A percentile compares a stretch with the other conserved stretches of the same genome.
phyloP scores from a whole-genome alignment of 2,329 filamentous ascomycete genomes.

The Verruconis gallopava region DNA sequence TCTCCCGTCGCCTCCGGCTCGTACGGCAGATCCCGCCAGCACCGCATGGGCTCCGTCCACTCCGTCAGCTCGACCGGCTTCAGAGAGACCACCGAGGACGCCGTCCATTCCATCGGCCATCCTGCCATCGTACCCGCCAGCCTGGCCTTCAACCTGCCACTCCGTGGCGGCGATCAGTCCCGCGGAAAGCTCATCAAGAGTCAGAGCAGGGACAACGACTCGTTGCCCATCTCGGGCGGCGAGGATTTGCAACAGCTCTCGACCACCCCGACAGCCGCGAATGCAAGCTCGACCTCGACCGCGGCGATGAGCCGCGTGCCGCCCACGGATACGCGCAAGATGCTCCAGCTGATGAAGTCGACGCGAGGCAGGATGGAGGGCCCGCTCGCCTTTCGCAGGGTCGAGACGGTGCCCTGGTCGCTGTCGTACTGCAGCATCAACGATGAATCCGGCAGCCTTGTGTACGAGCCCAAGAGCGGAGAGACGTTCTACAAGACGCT shows the following conservation, averaged over 20 bases:
- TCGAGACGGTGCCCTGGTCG: slow-evolving; percentile 50
- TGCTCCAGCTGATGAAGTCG: slow-evolving; percentile 64
- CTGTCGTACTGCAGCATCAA: slow-evolving; percentile 66
- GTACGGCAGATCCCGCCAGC: slow-evolving; percentile 35
- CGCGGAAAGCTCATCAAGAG: slow-evolving; percentile 6
- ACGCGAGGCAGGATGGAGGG: slow-evolving; percentile 70
- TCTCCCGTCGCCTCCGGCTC: slow-evolving; percentile 27
- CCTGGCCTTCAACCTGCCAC: background rate
- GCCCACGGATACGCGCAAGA: slow-evolving; percentile 56
- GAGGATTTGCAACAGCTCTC: background rate
- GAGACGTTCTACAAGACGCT: slow-evolving; percentile 52
- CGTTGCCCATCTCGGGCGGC: too few species aligned
- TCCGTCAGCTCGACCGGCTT: slow-evolving; percentile 45
- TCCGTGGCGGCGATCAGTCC: background rate
- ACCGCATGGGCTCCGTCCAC: slow-evolving; percentile 58
- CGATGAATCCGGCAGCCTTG: slow-evolving; percentile 58
- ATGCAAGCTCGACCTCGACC: slow-evolving; percentile 1
- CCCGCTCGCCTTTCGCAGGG: slow-evolving; percentile 57
- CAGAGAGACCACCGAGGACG: slow-evolving; percentile 26
- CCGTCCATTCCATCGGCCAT: slow-evolving; percentile 29
- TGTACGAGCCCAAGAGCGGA: slow-evolving; percentile 59
- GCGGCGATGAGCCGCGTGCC: slow-evolving; percentile 25
- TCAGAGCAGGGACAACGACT: slow-evolving; percentile 8
- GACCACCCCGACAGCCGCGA: background rate
- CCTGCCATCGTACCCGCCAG: slow-evolving; percentile 24